These are phyloP conservation scores for Yamadazyma triangularis DNA, from an alignment of 1,139 yeast species.

Conservation along the genomic window DNA sequence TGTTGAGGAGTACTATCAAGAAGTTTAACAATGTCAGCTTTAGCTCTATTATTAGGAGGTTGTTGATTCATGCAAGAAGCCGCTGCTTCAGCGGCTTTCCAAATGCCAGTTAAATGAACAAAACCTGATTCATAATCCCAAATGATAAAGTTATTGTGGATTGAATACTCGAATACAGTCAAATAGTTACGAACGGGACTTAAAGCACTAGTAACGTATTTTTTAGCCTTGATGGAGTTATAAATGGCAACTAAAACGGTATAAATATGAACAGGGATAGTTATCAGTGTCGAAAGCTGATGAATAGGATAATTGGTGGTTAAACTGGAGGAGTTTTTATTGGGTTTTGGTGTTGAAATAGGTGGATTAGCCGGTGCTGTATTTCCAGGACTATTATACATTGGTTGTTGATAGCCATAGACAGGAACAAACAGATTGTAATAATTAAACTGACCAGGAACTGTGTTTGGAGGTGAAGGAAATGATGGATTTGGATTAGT, in stretches of 20 bases:
- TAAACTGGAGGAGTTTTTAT: no score
- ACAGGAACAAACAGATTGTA: no score
- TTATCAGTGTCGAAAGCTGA: slow-evolving; percentile 5
- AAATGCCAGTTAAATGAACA: slow-evolving; percentile 86
- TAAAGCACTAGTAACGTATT: slow-evolving; percentile 71
- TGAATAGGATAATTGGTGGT: slow-evolving; percentile 10
- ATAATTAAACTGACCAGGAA: no score
- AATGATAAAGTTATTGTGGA: slow-evolving; percentile 66
- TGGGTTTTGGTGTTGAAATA: no score
- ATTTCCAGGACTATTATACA: no score
- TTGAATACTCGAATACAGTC: slow-evolving; percentile 67
- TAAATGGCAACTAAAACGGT: slow-evolving; percentile 10
- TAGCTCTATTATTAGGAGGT: slow-evolving; percentile 58
- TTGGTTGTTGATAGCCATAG: no score
- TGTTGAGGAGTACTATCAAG: slow-evolving; percentile 69
- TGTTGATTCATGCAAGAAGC: slow-evolving; percentile 7
- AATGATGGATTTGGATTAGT: background rate
- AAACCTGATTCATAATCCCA: slow-evolving; percentile 90
- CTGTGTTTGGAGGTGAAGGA: no score
- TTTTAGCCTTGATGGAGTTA: slow-evolving; percentile 49
- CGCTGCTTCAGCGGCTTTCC: slow-evolving; percentile 65
- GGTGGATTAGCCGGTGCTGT: no score
- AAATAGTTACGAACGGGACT: slow-evolving; percentile 53
- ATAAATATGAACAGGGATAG: slow-evolving; percentile 7
- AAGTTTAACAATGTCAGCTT: slow-evolving; percentile 73